Evolutionary conservation across 345 rosid genomes (phyloP), one percentile per base, ranked within the genome.

Genomic region (Luvunga scandens): DNA sequence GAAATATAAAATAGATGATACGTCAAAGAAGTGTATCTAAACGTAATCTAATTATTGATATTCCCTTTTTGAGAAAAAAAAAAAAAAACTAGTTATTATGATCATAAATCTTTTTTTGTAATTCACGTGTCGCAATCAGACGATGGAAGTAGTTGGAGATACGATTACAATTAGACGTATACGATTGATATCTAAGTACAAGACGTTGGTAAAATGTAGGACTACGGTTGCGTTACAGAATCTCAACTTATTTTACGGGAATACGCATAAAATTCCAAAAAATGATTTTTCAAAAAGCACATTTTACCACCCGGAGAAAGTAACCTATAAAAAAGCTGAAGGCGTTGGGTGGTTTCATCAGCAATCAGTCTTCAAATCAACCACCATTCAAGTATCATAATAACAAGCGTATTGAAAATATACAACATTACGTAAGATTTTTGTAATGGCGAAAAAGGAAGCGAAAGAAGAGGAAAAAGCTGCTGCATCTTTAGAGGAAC

Each of bases 391-490:
- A 45, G 34, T 31, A 2, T 38, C 42, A 65, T 34, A 38, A 19
- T 24, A 65, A 21, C 21, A 34, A 34, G 45, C 9, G 62, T 22
- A 56, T 56, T 56, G 22, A 64, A 25, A 22, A 19, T 1, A 64
- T 39, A 55, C 22, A 8, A 1, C 36, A 12, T 14, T 34, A 13
- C 7, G 4, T n/a, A 6, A 7, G 25, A 1, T 48, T n/a, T 24
- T 24, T 55, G n/a, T 28, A n/a, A 81, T 78, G 82, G 82, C 64
- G 63, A 68, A 79, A 79, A 78, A 79, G 66, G 82, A 65, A 81
- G 85, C 67, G 57, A 61, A 76, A 79, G 80, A 80, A 68, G 83
- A 64, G 82, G 84, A 80, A 64, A 81, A 78, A 62, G 73, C 70
- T 45, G 50, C 50, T 63, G 74, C 81, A 31, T 68, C 84, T 45